Conservation (phyloP, 257 asterid species). For the Craterostigma plantagineum region DNA sequence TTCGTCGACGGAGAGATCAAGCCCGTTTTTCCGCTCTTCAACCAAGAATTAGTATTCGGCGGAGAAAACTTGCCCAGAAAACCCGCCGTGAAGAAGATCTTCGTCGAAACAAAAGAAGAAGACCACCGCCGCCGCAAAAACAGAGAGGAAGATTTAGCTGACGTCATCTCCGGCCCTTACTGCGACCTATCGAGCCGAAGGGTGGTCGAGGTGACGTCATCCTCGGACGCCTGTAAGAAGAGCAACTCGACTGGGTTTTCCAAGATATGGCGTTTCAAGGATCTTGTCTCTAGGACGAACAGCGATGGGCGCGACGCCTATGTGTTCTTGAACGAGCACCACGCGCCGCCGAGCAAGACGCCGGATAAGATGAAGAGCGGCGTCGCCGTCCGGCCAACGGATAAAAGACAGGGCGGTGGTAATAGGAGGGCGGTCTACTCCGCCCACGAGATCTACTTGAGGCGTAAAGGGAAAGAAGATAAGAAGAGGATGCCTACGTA, state of each 20-base stretch:
- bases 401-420: too few species aligned
- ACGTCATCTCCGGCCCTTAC: constrained; percentile 16
- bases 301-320: constrained; percentile 65
- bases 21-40: constrained; percentile 52
- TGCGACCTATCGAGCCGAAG: constrained; percentile 25
- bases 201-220: constrained; percentile 13
- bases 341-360: constrained; percentile 6
- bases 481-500: constrained; percentile 57
- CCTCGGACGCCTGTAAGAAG: constrained; percentile 31
- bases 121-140: constrained; percentile 10
- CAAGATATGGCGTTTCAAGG: constrained; percentile 49
- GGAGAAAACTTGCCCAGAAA: constrained; percentile 18
- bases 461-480: constrained; percentile 36
- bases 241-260: constrained; percentile 66
- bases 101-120: constrained; percentile 21
- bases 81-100: constrained; percentile 40
- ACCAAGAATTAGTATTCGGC: constrained; percentile 19
- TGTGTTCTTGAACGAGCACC: constrained; percentile 27
- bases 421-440: too few species aligned
- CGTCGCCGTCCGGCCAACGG: too few species aligned
- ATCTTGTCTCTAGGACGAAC: constrained; percentile 32
- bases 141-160: too few species aligned
- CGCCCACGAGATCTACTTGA: constrained; percentile 35
- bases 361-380: too few species aligned
- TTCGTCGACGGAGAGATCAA: constrained; percentile 64